These are phyloP conservation scores for Boletus pseudo-olivaceus DNA, from an alignment of 768 basidiomycete species.

Conservation along the genomic window DNA sequence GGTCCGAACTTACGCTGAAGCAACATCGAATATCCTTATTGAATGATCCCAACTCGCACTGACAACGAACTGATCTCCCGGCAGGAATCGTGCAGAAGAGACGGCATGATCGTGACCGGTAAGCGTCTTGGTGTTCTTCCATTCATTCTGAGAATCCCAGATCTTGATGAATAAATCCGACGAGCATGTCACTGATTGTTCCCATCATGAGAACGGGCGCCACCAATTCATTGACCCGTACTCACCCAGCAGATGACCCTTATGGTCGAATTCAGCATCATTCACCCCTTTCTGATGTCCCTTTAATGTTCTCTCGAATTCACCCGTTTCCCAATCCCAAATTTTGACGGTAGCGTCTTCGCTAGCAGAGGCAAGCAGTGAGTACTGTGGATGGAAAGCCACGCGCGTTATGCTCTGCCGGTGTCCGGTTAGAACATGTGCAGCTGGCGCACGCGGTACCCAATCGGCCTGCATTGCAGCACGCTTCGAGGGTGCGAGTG, in stretches of 20 bases:
- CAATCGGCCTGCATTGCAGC: constrained; percentile 74
- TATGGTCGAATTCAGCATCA: constrained; percentile 86
- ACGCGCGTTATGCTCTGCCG: constrained; percentile 72
- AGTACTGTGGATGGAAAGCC: constrained; percentile 85
- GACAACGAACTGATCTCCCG: constrained; percentile 78
- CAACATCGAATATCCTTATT: constrained; percentile 82
- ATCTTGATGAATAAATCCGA: constrained; percentile 89
- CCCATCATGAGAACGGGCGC: background rate
- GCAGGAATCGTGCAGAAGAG: constrained; percentile 81
- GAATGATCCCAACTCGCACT: constrained; percentile 87
- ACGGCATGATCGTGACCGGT: constrained; percentile 91
- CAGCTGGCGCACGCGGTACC: constrained; percentile 83
- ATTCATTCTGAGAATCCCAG: constrained; percentile 88
- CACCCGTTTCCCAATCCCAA: constrained; percentile 96
- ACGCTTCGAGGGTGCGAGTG: constrained; percentile 45
- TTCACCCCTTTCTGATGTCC: constrained; percentile 87
- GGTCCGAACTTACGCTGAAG: constrained; percentile 62
- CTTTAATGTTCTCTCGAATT: constrained; percentile 88
- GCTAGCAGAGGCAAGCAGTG: constrained; percentile 77
- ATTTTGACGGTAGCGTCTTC: constrained; percentile 90
- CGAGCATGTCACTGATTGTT: constrained; percentile 52
- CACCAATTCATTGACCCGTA: background rate
- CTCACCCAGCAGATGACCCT: constrained; percentile 77
- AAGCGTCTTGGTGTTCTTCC: constrained; percentile 84
- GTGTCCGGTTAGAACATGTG: constrained; percentile 75